Evolutionary conservation across 2,329 filamentous ascomycete species (phyloP), one percentile per base, ranked within the genome.

Genomic region (Cordyceps cicadae): DNA sequence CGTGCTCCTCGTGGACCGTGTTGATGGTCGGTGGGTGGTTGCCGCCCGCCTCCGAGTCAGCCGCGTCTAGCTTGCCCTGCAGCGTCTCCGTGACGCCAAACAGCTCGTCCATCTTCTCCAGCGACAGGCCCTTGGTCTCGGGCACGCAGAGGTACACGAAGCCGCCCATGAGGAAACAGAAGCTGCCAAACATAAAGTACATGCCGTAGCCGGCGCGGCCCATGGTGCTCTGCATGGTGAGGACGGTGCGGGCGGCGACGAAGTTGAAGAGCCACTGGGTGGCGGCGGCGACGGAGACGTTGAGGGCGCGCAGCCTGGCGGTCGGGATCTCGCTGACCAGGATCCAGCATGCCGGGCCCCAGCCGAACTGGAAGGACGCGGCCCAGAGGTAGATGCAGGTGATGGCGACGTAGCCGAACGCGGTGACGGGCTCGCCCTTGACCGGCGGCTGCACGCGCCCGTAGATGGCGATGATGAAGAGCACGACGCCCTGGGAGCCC

Each of bases 191-290:
- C 67, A 88, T 84, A 69, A 90, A 81, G 72, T 88, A 90, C 32
- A 86, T 86, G 34, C 83, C 85, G 58, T 76, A 78, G 6, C 76
- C 75, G 26, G 70, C 70, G 26, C 70, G 64, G 21, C 76, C 76
- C 67, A 79, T 77, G 15, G 74, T 81, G 74, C 77, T 77, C 67
- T 89, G 77, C 87, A 90, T 89, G 52, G 81, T 84, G 2, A 87
- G 83, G 3, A 87, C 85, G 39, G 85, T 84, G 61, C 85, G 76
- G 1, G 87, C 87, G 61, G 90, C 84, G 11, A 89, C 81, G 63
- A 90, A 88, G 69, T 90, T 90, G 72, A 90, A 89, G 5, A 90
- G 71, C 87, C 87, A 89, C 67, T 90, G 86, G 0, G 84, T 88
- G 1, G 83, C 84, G 0, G 87, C 86, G 0, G 81, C 87, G 52